Evolutionary conservation across 1,139 yeast genomes (phyloP), one percentile per base, ranked within the genome.

Genomic region (Protomyces lactucae-debilis): DNA sequence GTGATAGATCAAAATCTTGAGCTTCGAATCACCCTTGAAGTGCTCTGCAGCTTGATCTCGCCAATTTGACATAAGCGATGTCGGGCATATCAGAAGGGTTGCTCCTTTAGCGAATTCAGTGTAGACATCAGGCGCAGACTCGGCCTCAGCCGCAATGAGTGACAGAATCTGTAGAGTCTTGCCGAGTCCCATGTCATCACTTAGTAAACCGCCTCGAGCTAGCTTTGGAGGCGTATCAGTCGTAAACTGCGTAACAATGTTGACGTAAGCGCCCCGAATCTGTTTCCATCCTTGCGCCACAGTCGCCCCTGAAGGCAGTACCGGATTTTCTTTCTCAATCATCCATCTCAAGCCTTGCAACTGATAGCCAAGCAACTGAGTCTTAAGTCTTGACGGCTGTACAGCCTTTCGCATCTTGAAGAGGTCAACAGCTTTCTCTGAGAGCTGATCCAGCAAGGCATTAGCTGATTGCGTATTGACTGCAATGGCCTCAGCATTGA

Each of bases 131-230:
- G 55, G 60, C 51, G 46, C 57, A 51, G 12, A 21, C 51, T 60
- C 52, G 35, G 9, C 64, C 18, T 35, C 66, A 67, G 55, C 60
- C 59, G 86, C 83, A 8, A 93, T 79, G 60, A 93, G 75, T 0
- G 97, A 82, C 67, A 90, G 75, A 0, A 96, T 84, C 0, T 96
- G 87, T 23, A 92, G 87, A 0, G 98, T 92, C 72, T 92, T 92
- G 54, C 98, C 98, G 6, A 92, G 79, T 0, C 98, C 98, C 98
- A 92, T 92, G 73, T 92, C 98, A 75, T 92, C 98, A 0, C 97
- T 96, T 14, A 92, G 77, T 18, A 92, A 88, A 0, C 99, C 99
- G 28, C 99, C 98, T 48, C 67, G 66, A 35, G 61, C 52, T 35
- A 67, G 55, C 10, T 12, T 21, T 10, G 69, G 68, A 8, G 48